A percentile compares a stretch with the other conserved stretches of the same genome.
Conservation (phyloP, 805 yeast genomes). For the Teunomyces aglyptinius region DNA sequence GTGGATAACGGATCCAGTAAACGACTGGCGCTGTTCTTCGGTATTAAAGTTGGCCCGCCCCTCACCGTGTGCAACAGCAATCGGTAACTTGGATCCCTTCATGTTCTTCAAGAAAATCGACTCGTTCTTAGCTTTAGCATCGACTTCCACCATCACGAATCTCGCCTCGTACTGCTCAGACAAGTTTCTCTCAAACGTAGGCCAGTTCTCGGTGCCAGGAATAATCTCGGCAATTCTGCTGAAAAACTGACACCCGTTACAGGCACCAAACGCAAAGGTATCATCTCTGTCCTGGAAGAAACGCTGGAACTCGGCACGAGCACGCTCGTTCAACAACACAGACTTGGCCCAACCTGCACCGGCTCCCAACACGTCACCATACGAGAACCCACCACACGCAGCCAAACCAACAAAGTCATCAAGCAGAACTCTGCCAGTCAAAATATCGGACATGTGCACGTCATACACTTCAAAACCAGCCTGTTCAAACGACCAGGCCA, state of each 20-base stretch:
- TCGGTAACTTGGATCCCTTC: conserved; percentile 92
- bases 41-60: conserved; percentile 78
- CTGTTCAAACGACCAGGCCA: conserved; percentile 95
- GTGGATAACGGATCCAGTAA: conserved; percentile 62
- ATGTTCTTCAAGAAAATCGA: conserved; percentile 79
- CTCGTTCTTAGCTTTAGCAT: conserved; percentile 46
- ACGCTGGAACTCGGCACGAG: conserved; percentile 69
- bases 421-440: conserved; percentile 67
- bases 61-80: conserved; percentile 98
- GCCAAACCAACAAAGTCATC: conserved; percentile 89
- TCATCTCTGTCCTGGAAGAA: conserved; percentile 86
- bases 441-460: conserved; percentile 93
- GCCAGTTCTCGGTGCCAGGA: conserved; percentile 96
- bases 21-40: conserved; percentile 41
- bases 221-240: conserved; percentile 81
- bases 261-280: conserved; percentile 96
- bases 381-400: conserved; percentile 98
- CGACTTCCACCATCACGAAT: conserved; percentile 82
- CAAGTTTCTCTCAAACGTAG: conserved; percentile 83
- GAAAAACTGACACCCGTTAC: conserved; percentile 97
- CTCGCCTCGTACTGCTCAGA: conserved; percentile 98
- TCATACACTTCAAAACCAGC: conserved; percentile 95
- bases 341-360: conserved; percentile 99
- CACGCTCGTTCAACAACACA: conserved; percentile 76
- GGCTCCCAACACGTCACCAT: conserved; percentile 98